Evolutionary conservation across 1,284 basidiomycete species (phyloP), one percentile per base, ranked within the genome.

Genomic region (Cutaneotrichosporon sp.): DNA sequence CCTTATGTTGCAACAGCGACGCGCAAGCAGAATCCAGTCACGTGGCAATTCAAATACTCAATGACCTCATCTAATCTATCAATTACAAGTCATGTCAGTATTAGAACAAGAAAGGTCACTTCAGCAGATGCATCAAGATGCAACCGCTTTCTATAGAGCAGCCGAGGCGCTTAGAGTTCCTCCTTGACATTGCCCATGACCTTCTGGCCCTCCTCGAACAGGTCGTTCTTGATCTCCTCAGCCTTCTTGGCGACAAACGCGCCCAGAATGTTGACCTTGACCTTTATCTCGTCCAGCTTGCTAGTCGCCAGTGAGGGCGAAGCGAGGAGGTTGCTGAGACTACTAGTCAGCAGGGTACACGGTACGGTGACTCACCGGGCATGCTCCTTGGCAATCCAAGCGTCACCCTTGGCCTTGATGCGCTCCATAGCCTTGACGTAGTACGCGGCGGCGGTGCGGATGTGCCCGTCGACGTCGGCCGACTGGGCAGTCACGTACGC

Each of bases 391-490:
- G 87, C 84, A 62, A 97, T 76, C 83, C 96, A 98, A 36, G 81
- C 86, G 70, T 89, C 88, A 40, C 87, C 85, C 58, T 87, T 86
- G 63, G 85, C 87, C 36, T 86, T 81, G 21, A 94, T 84, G 82
- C 96, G 94, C 81, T 93, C 89, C 90, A 98, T 94, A 52, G 95
- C 89, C 70, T 88, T 88, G 67, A 95, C 69, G 81, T 99, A 99
- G 81, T 94, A 90, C 68, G 86, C 85, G n/a, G 88, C 87, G 31
- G 86, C 83, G 9, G 74, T 67, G 66, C 77, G 75, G 71, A 75
- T 76, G 62, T 76, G 73, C 36, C 68, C 67, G 66, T 72, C 73
- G 60, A 72, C 67, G 38, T 63, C 55, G 16, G 65, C 61, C 18
- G 68, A 68, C 32, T 32, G 73, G 55, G 40, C 49, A 4, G 49